A percentile compares a stretch with the other conserved stretches of the same genome.
Evolutionary conservation across 202 grass and related monocot species (phyloP).

Genomic region (Tripidium arundinaceum): DNA sequence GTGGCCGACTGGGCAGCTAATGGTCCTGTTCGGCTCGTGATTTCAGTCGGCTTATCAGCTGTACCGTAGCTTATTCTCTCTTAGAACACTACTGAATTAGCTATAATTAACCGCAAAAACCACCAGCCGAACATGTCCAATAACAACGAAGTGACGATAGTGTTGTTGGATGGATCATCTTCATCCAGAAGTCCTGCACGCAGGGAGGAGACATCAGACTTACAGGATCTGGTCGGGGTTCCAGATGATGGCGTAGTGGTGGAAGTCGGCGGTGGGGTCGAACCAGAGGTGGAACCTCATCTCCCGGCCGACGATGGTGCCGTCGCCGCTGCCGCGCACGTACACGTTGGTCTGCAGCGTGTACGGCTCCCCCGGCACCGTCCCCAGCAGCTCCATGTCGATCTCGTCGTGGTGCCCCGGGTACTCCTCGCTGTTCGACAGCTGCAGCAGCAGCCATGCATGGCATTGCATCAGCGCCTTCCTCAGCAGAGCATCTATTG

Average conservation of each 20-base stretch:
- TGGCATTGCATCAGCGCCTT: no score
- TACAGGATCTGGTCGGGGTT: conserved; percentile 70
- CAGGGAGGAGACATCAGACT: background rate
- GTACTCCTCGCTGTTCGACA: conserved; percentile 53
- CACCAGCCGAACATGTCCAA: no score
- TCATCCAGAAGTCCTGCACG: no score
- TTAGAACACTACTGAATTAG: no score
- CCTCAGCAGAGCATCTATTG: background rate
- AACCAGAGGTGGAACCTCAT: conserved; percentile 74
- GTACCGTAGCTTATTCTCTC: no score
- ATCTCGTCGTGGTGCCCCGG: conserved; percentile 63
- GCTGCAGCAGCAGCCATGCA: conserved; percentile 17
- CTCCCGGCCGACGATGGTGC: conserved; percentile 51
- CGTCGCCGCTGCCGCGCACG: conserved; percentile 59
- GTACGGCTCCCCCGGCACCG: conserved; percentile 62
- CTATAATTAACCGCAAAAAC: no score
- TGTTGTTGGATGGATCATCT: no score
- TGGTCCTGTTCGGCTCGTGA: no score
- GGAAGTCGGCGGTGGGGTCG: conserved; percentile 55
- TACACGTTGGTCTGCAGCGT: conserved; percentile 80
- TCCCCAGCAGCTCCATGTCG: conserved; percentile 73
- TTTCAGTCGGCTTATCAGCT: no score
- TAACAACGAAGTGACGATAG: no score
- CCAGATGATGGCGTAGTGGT: conserved; percentile 67
- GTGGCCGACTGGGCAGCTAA: background rate